Evolutionary conservation across 768 basidiomycete species (phyloP), one percentile per base, ranked within the genome.

Genomic region (Boletus huronensis): DNA sequence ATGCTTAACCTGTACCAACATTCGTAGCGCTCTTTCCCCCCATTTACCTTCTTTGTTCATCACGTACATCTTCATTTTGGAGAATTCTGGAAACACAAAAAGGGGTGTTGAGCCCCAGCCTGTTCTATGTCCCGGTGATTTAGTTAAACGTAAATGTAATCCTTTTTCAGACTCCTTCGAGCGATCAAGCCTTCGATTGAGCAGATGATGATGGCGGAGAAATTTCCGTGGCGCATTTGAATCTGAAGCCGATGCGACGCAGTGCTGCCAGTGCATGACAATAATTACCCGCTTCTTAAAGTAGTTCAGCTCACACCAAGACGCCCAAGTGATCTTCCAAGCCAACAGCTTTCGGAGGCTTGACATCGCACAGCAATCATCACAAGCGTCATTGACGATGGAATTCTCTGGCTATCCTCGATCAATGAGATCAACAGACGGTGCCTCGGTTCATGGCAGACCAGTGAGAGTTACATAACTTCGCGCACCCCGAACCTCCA

Each of bases 1-100:
- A 62, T 66, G 48, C 31, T 59, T 36, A 55, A 55, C 52, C n/a
- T 69, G 68, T 69, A 69, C 63, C 40, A 65, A 50, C 43, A 63
- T 57, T 58, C 57, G 36, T 41, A 23, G 19, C n/a, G 50, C 41
- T 40, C 25, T n/a, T 41, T 47, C 6, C 17, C 8, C 36, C 47
- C 19, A 23, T 51, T 50, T 34, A 10, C 21, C 36, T 32, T 50
- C 46, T 41, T 49, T 35, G 36, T 48, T 54, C 43, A 17, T 54
- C 43, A 23, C 39, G 23, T 50, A 53, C 48, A 21, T 38, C 5
- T 56, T 53, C 47, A 38, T 53, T 42, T 48, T 25, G 25, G 39
- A 45, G 35, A 10, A 34, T 48, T 47, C 50, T 50, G 32, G 55
- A 51, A 51, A 31, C 35, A 38, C 35, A 59, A 66, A 68, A 70